Evolutionary conservation across 2,329 filamentous ascomycete species (phyloP).

Genomic region (Microdochium paspali): DNA sequence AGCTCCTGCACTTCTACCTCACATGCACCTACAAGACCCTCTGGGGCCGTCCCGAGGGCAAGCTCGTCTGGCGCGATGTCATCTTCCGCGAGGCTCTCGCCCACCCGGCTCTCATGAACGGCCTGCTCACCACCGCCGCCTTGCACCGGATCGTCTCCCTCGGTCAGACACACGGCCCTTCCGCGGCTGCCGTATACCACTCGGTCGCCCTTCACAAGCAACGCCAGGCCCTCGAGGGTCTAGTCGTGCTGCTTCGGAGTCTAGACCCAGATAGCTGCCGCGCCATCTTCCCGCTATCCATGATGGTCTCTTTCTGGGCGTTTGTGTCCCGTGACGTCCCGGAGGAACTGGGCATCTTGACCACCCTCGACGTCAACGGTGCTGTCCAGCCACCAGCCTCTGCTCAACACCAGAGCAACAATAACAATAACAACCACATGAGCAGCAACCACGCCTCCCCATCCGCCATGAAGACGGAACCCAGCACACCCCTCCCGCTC

Average conservation of each 20-base stretch:
- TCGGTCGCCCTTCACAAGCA: constrained; percentile 4
- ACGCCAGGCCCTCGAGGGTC: not conserved
- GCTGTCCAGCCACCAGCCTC: not conserved
- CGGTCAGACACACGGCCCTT: not conserved
- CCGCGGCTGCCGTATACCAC: not conserved
- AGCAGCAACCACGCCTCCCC: not conserved
- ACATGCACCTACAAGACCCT: not conserved
- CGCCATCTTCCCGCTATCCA: constrained; percentile 4
- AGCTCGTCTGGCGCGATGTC: constrained; percentile 9
- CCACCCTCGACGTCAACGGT: not conserved
- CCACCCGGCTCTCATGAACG: constrained; percentile 5
- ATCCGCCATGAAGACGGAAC: no score
- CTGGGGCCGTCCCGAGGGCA: constrained; percentile 1
- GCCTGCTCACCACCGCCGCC: constrained; percentile 7
- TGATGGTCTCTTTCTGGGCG: constrained; percentile 9
- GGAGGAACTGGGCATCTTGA: constrained; percentile 4
- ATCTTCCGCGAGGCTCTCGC: constrained; percentile 7
- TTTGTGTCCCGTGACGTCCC: constrained; percentile 8
- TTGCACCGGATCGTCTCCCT: not conserved
- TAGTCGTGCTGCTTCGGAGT: constrained; percentile 1
- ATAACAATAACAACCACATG: not conserved
- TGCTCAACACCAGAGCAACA: not conserved
- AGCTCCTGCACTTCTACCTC: constrained; percentile 1
- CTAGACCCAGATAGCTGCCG: constrained; percentile 2
- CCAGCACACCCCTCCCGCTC: not conserved